These are phyloP conservation scores for Apocynum venetum DNA, from an alignment of 257 asterid genomes.

Conservation along the genomic window DNA sequence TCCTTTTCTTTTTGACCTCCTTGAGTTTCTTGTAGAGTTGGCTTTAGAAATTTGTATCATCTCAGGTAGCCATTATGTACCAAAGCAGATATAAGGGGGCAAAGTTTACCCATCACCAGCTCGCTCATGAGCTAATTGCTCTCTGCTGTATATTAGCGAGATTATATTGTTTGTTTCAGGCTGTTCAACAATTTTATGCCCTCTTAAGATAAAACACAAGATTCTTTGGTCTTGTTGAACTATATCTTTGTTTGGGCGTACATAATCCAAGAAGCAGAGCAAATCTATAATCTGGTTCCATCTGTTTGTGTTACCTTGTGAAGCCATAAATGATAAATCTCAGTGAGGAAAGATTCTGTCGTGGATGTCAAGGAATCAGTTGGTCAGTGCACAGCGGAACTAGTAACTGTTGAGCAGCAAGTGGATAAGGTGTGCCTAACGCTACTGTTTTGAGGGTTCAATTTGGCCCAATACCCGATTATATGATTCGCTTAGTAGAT, in stretches of 20 bases:
- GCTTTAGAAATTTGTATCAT: constrained; percentile 44
- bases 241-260: neutral
- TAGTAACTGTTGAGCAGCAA: neutral
- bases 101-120: constrained; percentile 22
- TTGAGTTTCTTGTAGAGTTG: constrained; percentile 50
- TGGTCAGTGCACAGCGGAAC: neutral
- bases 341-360: no score
- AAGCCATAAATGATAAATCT: neutral
- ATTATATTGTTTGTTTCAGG: constrained; percentile 32
- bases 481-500: no score
- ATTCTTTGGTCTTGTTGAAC: neutral
- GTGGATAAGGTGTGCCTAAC: neutral
- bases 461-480: no score
- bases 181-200: constrained; percentile 18
- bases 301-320: neutral
- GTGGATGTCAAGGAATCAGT: neutral
- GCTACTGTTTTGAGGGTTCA: no score
- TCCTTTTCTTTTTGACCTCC: constrained; percentile 26
- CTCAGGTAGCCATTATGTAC: constrained; percentile 45
- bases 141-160: constrained; percentile 43
- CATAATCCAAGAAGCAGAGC: neutral
- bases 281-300: neutral
- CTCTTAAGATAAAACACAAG: neutral
- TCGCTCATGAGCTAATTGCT: constrained; percentile 26
- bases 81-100: constrained; percentile 36